Base-by-base conservation (phyloP, 139 green algal species). In the Bryopsis sp. region DNA sequence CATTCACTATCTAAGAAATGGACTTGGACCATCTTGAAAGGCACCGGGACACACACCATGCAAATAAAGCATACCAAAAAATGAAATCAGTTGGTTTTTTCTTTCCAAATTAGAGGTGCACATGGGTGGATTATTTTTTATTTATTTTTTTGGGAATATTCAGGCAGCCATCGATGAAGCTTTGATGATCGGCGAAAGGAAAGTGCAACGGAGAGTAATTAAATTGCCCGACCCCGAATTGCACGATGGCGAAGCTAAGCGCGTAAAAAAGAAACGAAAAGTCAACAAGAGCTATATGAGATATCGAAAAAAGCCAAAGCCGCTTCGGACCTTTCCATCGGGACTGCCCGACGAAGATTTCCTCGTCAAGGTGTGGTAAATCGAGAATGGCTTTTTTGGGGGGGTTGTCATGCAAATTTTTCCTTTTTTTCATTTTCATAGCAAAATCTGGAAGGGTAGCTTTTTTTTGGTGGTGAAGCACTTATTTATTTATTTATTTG, bases 191-290 rank as follows among this genome's bases (percentile, higher is more conserved):
- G 62, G 62, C 8, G 62, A 69, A 57, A 6, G 37, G 7, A 19
- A 4, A 35, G 35, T 36, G 6, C 35, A 3, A 11, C 37, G 8
- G 3, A 19, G 26, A 8, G 62, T 69, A 36, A 69, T 69, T 22
- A 34, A 57, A 33, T 35, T 69, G 11, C 62, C 62, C 19, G 62
- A 69, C 54, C 62, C 62, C 37, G 62, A 69, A 35, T 37, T 69
- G 62, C 26, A 35, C 31, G 62, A 69, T 4, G 33, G 26, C 39
- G 32, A 29, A 7, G 19, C 19, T 11, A 54, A 54, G 43, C 43
- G 15, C 15, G 19, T 26, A 19, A 54, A 11, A 54, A 54, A 26
- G 43, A 54, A 54, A 19, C 43, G 43, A 19, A 54, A 19, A 19
- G 15, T 11, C 43, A 19, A 19, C 43, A 54, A 54, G 43, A 11